These are phyloP conservation scores for Alternaria solani DNA, from an alignment of 2,329 filamentous ascomycete genomes.

Conservation along the genomic window DNA sequence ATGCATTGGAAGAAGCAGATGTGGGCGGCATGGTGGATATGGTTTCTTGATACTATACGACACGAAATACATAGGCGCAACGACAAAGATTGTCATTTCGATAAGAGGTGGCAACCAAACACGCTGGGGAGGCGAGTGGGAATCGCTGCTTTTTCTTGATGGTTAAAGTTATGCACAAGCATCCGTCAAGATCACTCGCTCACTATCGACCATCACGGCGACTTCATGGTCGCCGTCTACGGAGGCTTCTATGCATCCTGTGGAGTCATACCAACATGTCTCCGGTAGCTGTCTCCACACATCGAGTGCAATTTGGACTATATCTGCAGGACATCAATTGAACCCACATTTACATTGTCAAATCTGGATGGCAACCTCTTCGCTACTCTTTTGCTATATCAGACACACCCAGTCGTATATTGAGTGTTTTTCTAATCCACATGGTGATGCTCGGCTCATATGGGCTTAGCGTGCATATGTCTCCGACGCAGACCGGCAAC, in stretches of 20 bases:
- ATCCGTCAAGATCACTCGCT: not conserved
- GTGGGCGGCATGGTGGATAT: conserved; percentile 1
- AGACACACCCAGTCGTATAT: not conserved
- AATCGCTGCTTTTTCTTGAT: not conserved
- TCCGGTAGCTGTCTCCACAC: not conserved
- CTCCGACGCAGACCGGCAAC: conserved; percentile 30
- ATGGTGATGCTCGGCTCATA: conserved; percentile 21
- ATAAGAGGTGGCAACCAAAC: not conserved
- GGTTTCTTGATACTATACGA: not conserved
- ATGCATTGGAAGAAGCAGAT: not conserved
- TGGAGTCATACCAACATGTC: not conserved
- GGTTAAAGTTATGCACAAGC: not conserved
- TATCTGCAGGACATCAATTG: not conserved
- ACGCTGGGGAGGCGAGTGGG: not conserved
- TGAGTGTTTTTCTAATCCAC: not conserved
- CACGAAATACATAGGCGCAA: not conserved
- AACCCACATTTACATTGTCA: conserved; percentile 5
- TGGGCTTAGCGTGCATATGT: conserved; percentile 20
- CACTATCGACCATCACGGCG: not conserved
- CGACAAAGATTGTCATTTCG: not conserved
- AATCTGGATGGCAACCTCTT: not conserved
- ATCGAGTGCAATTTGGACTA: not conserved
- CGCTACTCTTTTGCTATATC: not conserved
- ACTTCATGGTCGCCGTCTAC: not conserved
- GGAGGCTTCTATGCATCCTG: not conserved